phyloP scores from a whole-genome alignment of 2,329 filamentous ascomycete genomes.

The Zalaria obscura region DNA sequence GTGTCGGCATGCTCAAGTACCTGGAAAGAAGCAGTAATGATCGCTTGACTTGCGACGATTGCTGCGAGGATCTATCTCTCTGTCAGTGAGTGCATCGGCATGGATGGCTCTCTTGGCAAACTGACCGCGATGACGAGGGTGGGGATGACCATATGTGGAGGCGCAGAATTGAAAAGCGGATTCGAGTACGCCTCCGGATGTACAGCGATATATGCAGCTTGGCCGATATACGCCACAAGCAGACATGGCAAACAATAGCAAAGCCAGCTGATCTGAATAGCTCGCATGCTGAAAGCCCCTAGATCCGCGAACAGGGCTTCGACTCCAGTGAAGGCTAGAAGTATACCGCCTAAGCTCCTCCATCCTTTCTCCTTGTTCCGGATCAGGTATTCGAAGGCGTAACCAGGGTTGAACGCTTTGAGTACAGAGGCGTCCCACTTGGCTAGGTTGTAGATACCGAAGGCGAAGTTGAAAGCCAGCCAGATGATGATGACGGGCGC shows the following conservation, averaged over 20 bases:
- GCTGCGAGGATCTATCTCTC: constrained; percentile 31
- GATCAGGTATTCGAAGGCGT: constrained; percentile 46
- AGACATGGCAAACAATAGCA: constrained; percentile 46
- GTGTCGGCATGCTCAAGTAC: constrained; percentile 49
- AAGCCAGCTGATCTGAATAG: constrained; percentile 63
- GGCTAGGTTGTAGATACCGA: constrained; percentile 46
- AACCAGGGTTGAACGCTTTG: constrained; percentile 40
- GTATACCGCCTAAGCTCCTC: constrained; percentile 41
- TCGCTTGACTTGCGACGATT: constrained; percentile 64
- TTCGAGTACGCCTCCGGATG: constrained; percentile 50
- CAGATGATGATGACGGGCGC: constrained; percentile 55
- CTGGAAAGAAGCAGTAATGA: constrained; percentile 65
- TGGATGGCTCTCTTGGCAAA: constrained; percentile 19
- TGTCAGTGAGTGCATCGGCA: neutral
- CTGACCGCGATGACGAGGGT: constrained; percentile 47
- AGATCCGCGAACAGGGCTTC: constrained; percentile 68
- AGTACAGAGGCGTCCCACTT: constrained; percentile 34
- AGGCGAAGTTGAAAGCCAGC: constrained; percentile 48
- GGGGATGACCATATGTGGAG: constrained; percentile 53
- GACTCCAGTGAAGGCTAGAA: constrained; percentile 28
- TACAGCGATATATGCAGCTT: constrained; percentile 56
- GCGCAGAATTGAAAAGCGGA: constrained; percentile 59
- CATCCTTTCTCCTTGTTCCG: constrained; percentile 47
- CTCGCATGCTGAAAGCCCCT: constrained; percentile 53
- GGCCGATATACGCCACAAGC: constrained; percentile 53